phyloP scores from a whole-genome alignment of 2,329 filamentous ascomycete species.

The Cordyceps pruinosa region DNA sequence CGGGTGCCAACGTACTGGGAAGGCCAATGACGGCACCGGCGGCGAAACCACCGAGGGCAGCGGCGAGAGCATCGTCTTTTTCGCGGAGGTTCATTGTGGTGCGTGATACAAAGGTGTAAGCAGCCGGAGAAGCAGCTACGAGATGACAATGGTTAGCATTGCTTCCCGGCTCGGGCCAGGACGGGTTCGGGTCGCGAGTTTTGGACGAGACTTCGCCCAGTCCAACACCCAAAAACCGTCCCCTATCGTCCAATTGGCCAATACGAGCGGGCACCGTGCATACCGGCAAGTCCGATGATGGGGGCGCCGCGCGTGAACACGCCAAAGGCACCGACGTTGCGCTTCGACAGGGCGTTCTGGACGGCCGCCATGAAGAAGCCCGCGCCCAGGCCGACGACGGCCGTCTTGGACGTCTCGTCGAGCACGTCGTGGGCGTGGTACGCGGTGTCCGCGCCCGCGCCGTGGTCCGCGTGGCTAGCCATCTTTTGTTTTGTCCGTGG shows the following conservation, averaged over 20 bases:
- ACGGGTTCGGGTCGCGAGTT: too few species aligned
- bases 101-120: conserved; percentile 70
- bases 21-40: conserved; percentile 68
- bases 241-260: conserved; percentile 2
- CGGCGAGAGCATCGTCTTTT: conserved; percentile 73
- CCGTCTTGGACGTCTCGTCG: conserved; percentile 56
- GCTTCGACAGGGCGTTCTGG: conserved; percentile 78
- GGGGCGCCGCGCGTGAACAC: conserved; percentile 74
- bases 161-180: too few species aligned
- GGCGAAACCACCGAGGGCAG: conserved; percentile 68
- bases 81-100: conserved; percentile 79
- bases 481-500: conserved; percentile 22
- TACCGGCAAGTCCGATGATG: conserved; percentile 51
- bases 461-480: conserved; percentile 26
- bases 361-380: conserved; percentile 70
- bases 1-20: conserved; percentile 49
- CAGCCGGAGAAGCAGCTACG: conserved; percentile 53
- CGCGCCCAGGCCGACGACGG: conserved; percentile 55
- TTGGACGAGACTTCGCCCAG: too few species aligned
- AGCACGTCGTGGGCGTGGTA: conserved; percentile 75
- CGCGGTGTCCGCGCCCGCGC: conserved; percentile 19
- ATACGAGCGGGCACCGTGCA: conserved; percentile 6
- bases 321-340: conserved; percentile 73
- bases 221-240: too few species aligned
- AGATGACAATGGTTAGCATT: conserved; percentile 25